Conservation (phyloP, 2,329 filamentous ascomycete species). For the Ploettnerulaceae sp. region DNA sequence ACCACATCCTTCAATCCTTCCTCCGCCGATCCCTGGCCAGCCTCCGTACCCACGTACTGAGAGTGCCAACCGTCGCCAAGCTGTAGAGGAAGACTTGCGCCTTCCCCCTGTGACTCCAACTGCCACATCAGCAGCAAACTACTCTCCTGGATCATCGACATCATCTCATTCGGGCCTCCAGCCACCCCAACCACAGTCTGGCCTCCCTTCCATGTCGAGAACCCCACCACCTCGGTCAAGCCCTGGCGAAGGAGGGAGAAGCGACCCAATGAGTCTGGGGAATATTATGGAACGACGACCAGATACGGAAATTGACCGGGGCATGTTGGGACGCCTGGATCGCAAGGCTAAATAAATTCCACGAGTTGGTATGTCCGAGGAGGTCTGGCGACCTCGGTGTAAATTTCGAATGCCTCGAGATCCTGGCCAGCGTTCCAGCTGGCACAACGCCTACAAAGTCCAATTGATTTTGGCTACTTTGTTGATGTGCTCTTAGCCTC, state of each 20-base stretch:
- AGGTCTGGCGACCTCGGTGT: neutral
- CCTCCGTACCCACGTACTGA: conserved; percentile 28
- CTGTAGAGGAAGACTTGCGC: conserved; percentile 32
- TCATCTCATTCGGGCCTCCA: conserved; percentile 31
- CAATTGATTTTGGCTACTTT: neutral
- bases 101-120: conserved; percentile 34
- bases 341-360: conserved; percentile 23
- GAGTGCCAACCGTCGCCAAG: conserved; percentile 24
- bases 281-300: conserved; percentile 33
- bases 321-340: conserved; percentile 32
- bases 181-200: conserved; percentile 21
- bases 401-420: neutral
- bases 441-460: too few species aligned
- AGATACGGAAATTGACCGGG: conserved; percentile 32
- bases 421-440: too few species aligned
- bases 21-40: conserved; percentile 35
- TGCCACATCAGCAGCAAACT: conserved; percentile 23
- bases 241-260: conserved; percentile 24
- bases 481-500: neutral
- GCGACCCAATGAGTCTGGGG: conserved; percentile 33
- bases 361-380: too few species aligned
- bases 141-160: conserved; percentile 32
- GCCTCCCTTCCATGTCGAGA: conserved; percentile 27
- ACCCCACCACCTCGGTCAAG: conserved; percentile 32
- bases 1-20: conserved; percentile 34